Base-by-base conservation (phyloP, 192 early-diverging fungal genomes). In the Glomus cerebriforme region DNA sequence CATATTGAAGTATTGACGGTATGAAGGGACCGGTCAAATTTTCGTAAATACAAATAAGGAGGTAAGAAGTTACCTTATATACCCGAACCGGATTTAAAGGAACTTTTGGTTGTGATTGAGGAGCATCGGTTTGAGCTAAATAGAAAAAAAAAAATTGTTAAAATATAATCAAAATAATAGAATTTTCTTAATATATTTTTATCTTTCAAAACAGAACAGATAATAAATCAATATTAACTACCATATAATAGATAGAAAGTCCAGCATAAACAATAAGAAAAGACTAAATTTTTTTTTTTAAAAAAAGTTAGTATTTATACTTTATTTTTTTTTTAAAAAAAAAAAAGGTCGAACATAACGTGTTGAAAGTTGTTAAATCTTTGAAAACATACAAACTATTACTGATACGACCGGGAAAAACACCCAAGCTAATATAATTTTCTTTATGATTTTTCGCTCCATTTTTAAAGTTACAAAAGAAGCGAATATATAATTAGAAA, bases 231-330 rank as follows among this genome's bases (percentile, higher is more conserved):
- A n/a, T n/a, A n/a, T n/a, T n/a, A 77, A 66, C 17, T 58, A 78
- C 77, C 77, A 35, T 68, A 78, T n/a, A 68, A n/a, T n/a, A 78
- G n/a, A 58, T 78, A 78, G 9, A 78, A 78, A 26, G 22, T 32
- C 77, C 77, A 78, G 22, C 62, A 65, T 26, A 69, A 15, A 0
- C 27, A n/a, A 58, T 78, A 78, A 9, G 65, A 32, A 47, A 24
- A 26, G 54, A 68, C 77, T n/a, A n/a, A n/a, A n/a, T n/a, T n/a
- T n/a, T n/a, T n/a, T n/a, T 78, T 49, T 22, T 45, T 24, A 62
- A 47, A 26, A 17, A 32, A 54, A 27, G 24, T 19, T 43, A 75
- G 13, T 35, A 34, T 49, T n/a, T 75, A 13, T 32, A 10, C 3
- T 4, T 75, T 26, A 24, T 62, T 39, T 19, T 59, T 37, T 26